Base-by-base conservation (phyloP, 148 eudicot species). In the Fagopyrum tataricum region DNA sequence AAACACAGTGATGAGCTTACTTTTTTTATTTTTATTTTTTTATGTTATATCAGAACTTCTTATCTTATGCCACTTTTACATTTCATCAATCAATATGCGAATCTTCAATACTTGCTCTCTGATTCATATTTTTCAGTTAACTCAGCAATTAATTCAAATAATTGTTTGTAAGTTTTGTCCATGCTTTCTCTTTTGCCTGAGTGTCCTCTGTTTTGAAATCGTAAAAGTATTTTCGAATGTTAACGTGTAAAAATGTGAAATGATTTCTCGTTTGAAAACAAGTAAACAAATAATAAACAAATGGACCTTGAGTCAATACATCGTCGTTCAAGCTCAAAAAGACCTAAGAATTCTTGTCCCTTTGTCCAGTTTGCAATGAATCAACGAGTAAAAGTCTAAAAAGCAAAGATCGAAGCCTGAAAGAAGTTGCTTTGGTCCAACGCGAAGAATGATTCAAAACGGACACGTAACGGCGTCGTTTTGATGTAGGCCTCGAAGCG, bases 391-490 rank as follows among this genome's bases (percentile, higher is more conserved):
- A 31, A 31, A 31, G 37, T 2, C 23, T 5, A n/a, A 14, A 53
- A 12, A 12, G 58, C 21, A 53, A 53, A 46, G 49, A 12, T 53
- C 18, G 58, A 58, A 58, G 4, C 37, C 64, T 4, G 39, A 24
- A 23, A 20, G 64, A 58, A 58, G 64, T 53, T 53, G 59, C 64
- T 58, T 58, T 3, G 64, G 64, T 24, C 64, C 3, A 58, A 58
- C 64, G 64, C 64, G 39, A 58, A 58, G 37, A 58, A 58, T 21
- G 64, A 58, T 58, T 58, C 64, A 21, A 46, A 53, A 53, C 59
- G 59, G 26, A 53, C 59, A 53, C 2, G 4, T 21, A 21, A 58
- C 64, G 39, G 39, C 64, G 39, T 11, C 64, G 64, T 58, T 58
- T 58, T 1, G 9, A 5, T n/a, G 59, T 7, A 24, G 59, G 59